phyloP scores from a whole-genome alignment of 495 filamentous ascomycete genomes.

The Aeminium ludgeri region DNA sequence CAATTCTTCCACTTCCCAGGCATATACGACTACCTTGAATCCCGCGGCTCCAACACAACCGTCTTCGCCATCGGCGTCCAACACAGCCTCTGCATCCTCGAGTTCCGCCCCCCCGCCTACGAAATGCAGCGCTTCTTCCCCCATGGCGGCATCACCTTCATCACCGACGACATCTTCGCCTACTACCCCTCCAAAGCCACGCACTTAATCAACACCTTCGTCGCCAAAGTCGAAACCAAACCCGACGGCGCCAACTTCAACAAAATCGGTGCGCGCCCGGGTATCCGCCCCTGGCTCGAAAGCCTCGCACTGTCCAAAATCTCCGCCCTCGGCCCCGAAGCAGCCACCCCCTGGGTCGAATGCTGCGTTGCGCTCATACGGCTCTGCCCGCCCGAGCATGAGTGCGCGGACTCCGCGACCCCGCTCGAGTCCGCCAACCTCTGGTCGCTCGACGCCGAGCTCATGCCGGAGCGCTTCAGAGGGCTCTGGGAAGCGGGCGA shows the following conservation, averaged over 20 bases:
- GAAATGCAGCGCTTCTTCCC: constrained; percentile 11
- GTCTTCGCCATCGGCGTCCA: constrained; percentile 10
- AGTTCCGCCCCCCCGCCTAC: neutral
- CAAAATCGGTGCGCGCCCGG: constrained; percentile 12
- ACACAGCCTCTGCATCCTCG: neutral
- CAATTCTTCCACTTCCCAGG: constrained; percentile 3
- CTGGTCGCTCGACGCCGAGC: constrained; percentile 4
- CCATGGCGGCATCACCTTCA: constrained; percentile 7
- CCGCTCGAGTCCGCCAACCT: constrained; percentile 6
- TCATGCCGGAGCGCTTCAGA: constrained; percentile 3
- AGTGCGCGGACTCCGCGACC: constrained; percentile 3
- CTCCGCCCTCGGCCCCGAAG: neutral
- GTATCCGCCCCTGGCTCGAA: constrained; percentile 8
- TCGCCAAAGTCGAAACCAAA: constrained; percentile 1
- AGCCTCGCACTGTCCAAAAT: neutral
- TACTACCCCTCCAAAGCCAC: constrained; percentile 12
- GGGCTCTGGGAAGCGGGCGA: constrained; percentile 6
- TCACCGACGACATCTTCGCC: constrained; percentile 15
- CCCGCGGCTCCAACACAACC: neutral
- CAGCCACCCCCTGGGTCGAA: constrained; percentile 1
- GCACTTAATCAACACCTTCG: constrained; percentile 7
- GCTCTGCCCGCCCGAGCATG: constrained; percentile 9
- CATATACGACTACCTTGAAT: constrained; percentile 7
- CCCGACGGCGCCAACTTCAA: neutral
- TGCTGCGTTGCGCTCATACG: constrained; percentile 1